These are phyloP conservation scores for Beta lomatogona DNA, from an alignment of 179 eudicot species.

Conservation along the genomic window DNA sequence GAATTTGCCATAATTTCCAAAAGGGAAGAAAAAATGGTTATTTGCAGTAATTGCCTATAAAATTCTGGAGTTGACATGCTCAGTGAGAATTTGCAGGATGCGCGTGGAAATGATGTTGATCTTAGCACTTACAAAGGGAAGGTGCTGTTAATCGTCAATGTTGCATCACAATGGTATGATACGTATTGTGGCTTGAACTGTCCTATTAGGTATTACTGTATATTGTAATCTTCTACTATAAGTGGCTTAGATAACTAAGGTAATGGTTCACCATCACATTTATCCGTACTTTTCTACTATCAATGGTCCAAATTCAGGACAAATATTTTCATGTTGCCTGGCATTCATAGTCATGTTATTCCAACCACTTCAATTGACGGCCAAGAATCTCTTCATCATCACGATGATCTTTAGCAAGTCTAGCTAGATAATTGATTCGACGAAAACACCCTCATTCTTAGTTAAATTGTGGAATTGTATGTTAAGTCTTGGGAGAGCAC, in stretches of 20 bases:
- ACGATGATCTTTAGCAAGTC: no score
- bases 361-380: no score
- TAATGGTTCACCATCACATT: background rate
- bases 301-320: background rate
- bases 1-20: background rate
- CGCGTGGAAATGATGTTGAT: slow-evolving; percentile 81
- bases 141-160: slow-evolving; percentile 81
- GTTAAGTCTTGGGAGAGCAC: background rate
- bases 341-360: background rate
- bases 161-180: slow-evolving; percentile 89
- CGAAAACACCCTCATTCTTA: background rate
- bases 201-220: background rate
- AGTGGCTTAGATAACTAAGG: background rate
- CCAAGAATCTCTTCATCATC: no score
- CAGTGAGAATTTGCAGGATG: slow-evolving; percentile 51
- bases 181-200: background rate
- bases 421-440: background rate
- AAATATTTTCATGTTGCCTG: background rate
- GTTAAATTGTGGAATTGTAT: background rate
- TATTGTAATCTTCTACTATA: no score
- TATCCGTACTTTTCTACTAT: background rate
- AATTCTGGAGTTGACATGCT: background rate
- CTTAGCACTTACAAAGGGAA: slow-evolving; percentile 83
- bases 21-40: background rate
- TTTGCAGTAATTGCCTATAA: background rate